These are phyloP conservation scores for Spathaspora girioi DNA, from an alignment of 805 yeast genomes.

Conservation along the genomic window DNA sequence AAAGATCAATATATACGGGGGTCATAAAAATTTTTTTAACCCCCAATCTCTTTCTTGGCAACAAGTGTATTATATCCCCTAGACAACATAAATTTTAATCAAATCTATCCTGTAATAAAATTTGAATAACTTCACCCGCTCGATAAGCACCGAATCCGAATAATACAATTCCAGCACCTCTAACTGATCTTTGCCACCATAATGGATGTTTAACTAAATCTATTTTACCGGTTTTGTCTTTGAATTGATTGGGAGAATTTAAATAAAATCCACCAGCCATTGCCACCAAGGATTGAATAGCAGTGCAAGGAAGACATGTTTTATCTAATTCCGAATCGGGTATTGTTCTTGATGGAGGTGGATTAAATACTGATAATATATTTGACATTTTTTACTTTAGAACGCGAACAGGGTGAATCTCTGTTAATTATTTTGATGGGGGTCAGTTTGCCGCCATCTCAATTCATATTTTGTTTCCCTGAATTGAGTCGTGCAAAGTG, in stretches of 20 bases:
- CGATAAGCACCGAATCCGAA: constrained; percentile 36
- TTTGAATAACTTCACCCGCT: constrained; percentile 27
- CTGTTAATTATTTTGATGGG: too few relatives aligned
- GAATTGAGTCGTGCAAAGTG: too few relatives aligned
- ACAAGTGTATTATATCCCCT: background rate
- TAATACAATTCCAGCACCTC: constrained; percentile 28
- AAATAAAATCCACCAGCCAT: constrained; percentile 34
- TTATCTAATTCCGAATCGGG: constrained; percentile 12
- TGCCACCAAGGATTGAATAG: constrained; percentile 30
- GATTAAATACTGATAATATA: constrained; percentile 31
- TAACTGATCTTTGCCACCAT: constrained; percentile 37
- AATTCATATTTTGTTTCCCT: too few relatives aligned
- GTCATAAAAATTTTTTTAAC: too few relatives aligned
- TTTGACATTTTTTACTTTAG: constrained; percentile 21
- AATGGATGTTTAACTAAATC: constrained; percentile 33
- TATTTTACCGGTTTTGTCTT: constrained; percentile 25
- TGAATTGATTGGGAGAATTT: constrained; percentile 23
- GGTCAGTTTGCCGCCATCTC: too few relatives aligned
- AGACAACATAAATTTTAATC: background rate
- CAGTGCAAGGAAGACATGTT: constrained; percentile 35
- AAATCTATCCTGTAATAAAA: constrained; percentile 12
- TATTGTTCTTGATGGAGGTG: constrained; percentile 28
- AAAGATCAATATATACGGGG: background rate
- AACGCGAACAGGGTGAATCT: too few relatives aligned
- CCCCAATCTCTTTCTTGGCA: too few relatives aligned